Evolutionary conservation across 1,284 basidiomycete species (phyloP).

Genomic region (Ceratobasidium sp.): DNA sequence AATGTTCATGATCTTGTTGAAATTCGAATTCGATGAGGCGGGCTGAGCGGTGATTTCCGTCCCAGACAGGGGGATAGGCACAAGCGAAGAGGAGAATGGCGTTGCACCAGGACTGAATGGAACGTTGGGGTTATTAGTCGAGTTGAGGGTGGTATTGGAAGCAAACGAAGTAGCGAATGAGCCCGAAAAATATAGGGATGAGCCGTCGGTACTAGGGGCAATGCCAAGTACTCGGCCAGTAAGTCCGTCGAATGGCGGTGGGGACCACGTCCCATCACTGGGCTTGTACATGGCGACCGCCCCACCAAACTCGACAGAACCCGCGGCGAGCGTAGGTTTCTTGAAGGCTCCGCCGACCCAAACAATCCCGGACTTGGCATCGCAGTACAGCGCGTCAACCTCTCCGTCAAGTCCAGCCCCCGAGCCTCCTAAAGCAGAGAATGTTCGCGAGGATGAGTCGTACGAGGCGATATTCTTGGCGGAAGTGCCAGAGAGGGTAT

Average conservation of each 20-base stretch:
- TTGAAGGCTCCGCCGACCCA: slow-evolving; percentile 90
- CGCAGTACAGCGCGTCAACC: slow-evolving; percentile 87
- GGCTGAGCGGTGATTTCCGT: slow-evolving; percentile 80
- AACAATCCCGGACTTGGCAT: slow-evolving; percentile 75
- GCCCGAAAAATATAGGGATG: slow-evolving; percentile 88
- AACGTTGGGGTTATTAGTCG: slow-evolving; percentile 80
- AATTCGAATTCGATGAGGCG: slow-evolving; percentile 74
- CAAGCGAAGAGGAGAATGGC: slow-evolving; percentile 90
- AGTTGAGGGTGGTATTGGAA: slow-evolving; percentile 72
- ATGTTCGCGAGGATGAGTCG: slow-evolving; percentile 69
- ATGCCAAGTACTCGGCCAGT: slow-evolving; percentile 86
- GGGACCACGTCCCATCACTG: slow-evolving; percentile 75
- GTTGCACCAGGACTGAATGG: slow-evolving; percentile 83
- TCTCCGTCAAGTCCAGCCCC: slow-evolving; percentile 73
- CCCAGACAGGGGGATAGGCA: slow-evolving; percentile 81
- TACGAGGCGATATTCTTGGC: slow-evolving; percentile 82
- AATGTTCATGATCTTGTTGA: slow-evolving; percentile 78
- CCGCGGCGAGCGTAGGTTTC: slow-evolving; percentile 54
- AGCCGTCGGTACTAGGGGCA: slow-evolving; percentile 76
- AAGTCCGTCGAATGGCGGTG: slow-evolving; percentile 87
- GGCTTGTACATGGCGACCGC: slow-evolving; percentile 87
- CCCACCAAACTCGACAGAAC: slow-evolving; percentile 65
- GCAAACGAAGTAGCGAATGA: slow-evolving; percentile 83
- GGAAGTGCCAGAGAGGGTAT: slow-evolving; percentile 70
- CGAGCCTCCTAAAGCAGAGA: slow-evolving; percentile 71